Evolutionary conservation across 2,329 filamentous ascomycete genomes (phyloP).

Genomic region (Metarhizium humberi): DNA sequence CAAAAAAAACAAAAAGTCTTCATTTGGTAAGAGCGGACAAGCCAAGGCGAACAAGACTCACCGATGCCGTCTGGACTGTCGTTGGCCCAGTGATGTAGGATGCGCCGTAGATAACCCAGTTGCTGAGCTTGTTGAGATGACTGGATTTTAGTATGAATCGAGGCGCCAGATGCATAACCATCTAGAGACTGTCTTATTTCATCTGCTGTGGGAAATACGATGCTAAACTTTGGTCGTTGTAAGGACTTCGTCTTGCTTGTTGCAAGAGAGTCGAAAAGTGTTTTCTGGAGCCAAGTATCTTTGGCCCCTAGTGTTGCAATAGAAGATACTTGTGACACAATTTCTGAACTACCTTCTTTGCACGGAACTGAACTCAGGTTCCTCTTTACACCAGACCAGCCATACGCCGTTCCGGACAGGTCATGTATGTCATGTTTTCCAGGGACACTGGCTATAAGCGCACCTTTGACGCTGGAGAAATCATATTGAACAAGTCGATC

Average conservation of each 20-base stretch:
- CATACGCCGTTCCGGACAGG: conserved; percentile 54
- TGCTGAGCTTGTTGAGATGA: conserved; percentile 64
- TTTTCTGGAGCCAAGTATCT: conserved; percentile 62
- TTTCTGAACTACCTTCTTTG: conserved; percentile 28
- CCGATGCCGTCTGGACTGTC: conserved; percentile 32
- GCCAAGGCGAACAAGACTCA: neutral
- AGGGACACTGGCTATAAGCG: conserved; percentile 71
- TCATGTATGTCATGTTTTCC: conserved; percentile 48
- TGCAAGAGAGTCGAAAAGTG: conserved; percentile 44
- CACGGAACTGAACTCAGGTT: conserved; percentile 47
- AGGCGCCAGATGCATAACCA: conserved; percentile 67
- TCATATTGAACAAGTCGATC: conserved; percentile 53
- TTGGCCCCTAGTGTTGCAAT: conserved; percentile 68
- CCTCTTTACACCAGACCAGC: conserved; percentile 61
- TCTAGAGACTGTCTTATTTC: conserved; percentile 70
- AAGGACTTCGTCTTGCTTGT: conserved; percentile 17
- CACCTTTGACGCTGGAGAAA: conserved; percentile 59
- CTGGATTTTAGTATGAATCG: conserved; percentile 74
- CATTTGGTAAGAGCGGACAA: neutral
- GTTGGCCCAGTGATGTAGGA: conserved; percentile 69
- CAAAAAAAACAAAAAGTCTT: neutral
- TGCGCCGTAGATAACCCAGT: conserved; percentile 58
- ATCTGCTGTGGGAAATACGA: conserved; percentile 73
- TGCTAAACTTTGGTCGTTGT: conserved; percentile 45
- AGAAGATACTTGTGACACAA: conserved; percentile 65